Percentiles rank a stretch among this genome's conserved stretches.
Conservation (phyloP, 2,329 filamentous ascomycete species). For the Dactylonectria estremocensis region DNA sequence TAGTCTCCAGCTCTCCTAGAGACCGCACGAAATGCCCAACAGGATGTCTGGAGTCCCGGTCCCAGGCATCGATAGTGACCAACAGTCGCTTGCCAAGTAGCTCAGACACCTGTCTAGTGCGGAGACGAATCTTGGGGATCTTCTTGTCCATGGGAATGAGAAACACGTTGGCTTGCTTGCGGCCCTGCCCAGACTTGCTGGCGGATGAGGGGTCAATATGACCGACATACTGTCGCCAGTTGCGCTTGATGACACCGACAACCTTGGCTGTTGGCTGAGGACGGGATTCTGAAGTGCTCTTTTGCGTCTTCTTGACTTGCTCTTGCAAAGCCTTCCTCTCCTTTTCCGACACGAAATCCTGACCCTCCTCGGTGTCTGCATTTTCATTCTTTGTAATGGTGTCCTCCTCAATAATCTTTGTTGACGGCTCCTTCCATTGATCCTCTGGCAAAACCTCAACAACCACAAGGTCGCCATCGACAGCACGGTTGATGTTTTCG, state of each 20-base stretch:
- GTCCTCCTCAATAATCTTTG: conserved; percentile 96
- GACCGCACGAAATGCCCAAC: conserved; percentile 95
- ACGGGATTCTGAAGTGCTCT: conserved; percentile 80
- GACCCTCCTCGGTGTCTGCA: conserved; percentile 84
- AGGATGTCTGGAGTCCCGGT: conserved; percentile 92
- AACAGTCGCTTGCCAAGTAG: conserved; percentile 92
- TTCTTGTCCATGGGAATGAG: conserved; percentile 98
- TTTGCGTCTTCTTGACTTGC: conserved; percentile 89
- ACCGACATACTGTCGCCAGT: conserved; percentile 98
- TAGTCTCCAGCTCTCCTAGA: conserved; percentile 93
- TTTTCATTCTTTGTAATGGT: conserved; percentile 93
- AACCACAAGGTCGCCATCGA: conserved; percentile 93
- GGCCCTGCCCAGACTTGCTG: conserved; percentile 80
- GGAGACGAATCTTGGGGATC: conserved; percentile 94
- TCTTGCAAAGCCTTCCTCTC: conserved; percentile 92
- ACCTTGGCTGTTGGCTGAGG: conserved; percentile 93
- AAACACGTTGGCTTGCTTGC: conserved; percentile 93
- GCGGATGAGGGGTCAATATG: conserved; percentile 93
- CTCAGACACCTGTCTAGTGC: conserved; percentile 90
- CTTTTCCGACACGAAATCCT: conserved; percentile 86
- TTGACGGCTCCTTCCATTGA: conserved; percentile 97
- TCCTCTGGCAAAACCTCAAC: conserved; percentile 94
- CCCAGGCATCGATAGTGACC: conserved; percentile 96
- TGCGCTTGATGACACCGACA: conserved; percentile 92
- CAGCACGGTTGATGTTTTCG: conserved; percentile 95